phyloP scores from a whole-genome alignment of 192 early-diverging fungal genomes.

The Pecoramyces ruminantium region DNA sequence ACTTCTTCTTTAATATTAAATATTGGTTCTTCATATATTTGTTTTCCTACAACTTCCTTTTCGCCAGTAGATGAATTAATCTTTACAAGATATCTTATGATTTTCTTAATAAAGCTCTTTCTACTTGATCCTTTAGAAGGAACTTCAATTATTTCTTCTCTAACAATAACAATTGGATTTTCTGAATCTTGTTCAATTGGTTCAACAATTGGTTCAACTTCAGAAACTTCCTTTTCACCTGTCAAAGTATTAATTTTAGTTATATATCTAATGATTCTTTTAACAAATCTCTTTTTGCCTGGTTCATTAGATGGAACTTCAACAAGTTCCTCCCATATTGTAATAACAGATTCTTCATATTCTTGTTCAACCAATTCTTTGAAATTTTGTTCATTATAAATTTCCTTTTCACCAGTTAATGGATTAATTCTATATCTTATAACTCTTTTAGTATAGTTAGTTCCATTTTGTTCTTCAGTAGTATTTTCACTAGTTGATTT shows the following conservation, averaged over 20 bases:
- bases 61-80: not conserved
- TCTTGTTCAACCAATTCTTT: too few relatives aligned
- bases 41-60: not conserved
- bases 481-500: too few relatives aligned
- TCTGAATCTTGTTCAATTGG: not conserved
- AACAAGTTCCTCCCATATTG: not conserved
- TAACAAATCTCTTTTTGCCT: not conserved
- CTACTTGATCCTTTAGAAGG: not conserved
- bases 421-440: too few relatives aligned
- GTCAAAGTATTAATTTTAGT: not conserved
- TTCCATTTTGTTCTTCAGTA: too few relatives aligned
- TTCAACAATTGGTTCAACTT: not conserved
- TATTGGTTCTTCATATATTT: not conserved
- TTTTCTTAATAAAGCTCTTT: not conserved
- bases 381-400: too few relatives aligned
- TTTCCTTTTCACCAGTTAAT: too few relatives aligned
- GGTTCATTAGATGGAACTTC: not conserved
- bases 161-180: not conserved
- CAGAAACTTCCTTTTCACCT: not conserved
- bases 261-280: not conserved
- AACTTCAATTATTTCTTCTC: not conserved
- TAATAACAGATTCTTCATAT: not conserved
- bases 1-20: too few relatives aligned
- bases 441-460: too few relatives aligned
- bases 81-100: not conserved